Base-by-base conservation (phyloP, 768 basidiomycete genomes). In the Boletus rufocinnamomeus region DNA sequence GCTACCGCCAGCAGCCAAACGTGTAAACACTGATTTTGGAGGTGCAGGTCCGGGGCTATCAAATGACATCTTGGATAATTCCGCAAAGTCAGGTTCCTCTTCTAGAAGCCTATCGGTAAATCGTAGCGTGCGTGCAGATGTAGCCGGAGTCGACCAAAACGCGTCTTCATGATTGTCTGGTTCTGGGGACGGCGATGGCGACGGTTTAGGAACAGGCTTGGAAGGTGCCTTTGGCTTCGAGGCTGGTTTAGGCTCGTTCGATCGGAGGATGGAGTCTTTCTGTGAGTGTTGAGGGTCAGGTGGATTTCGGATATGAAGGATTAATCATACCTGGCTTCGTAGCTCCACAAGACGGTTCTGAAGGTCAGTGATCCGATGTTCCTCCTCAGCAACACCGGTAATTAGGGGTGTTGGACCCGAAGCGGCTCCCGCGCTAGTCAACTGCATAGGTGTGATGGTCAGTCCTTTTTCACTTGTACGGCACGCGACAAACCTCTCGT, bases 101-200 rank as follows among this genome's bases (percentile, higher is more conserved):
- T 89, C 82, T 67, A 84, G 74, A 16, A 84, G 76, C 58, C 84
- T 84, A 41, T 86, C 83, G 2, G 80, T 80, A 61, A 91, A 89
- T 52, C 80, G 82, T 16, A 90, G 75, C 0, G 82, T 83, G 40
- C 85, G 84, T 16, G 79, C 81, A 4, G 72, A 66, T 3, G 79
- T 79, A 37, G 72, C 75, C 8, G 86, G 84, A 1, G 86, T 85
- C 32, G 78, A 80, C 85, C 87, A 88, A 66, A 87, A 85, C 43
- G 76, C 77, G 38, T 84, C 80, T 67, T 88, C 86, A 28, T 80
- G 75, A 11, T 58, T 76, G 66, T 72, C 76, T 49, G 64, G 65
- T 49, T 66, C 62, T 51, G 61, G 66, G 47, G 66, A 59, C 48
- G 60, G 68, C 25, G 66, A 57, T n/a, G 59, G 19, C 32, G 59